Evolutionary conservation across 202 grass and related monocot species (phyloP).

Genomic region (Cymbopogon flexuosus): DNA sequence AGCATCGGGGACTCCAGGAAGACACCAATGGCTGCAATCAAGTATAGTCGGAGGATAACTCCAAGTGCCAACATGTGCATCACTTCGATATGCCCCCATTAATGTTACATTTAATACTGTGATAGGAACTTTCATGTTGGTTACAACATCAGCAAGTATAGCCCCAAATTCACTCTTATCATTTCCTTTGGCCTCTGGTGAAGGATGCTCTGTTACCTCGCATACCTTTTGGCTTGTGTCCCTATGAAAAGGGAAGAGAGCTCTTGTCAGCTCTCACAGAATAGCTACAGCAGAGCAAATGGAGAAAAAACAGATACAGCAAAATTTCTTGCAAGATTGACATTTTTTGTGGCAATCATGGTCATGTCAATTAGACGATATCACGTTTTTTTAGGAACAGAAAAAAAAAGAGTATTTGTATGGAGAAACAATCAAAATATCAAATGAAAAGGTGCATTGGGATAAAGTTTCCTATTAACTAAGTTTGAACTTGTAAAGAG

Average conservation of each 20-base stretch:
- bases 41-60: constrained; percentile 81
- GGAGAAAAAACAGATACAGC: neutral
- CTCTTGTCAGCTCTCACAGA: constrained; percentile 28
- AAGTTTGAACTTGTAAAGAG: neutral
- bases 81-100: constrained; percentile 79
- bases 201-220: constrained; percentile 70
- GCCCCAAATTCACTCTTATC: constrained; percentile 73
- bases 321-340: neutral
- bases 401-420: neutral
- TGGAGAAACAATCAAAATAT: neutral
- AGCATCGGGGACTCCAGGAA: constrained; percentile 87
- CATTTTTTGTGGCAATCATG: neutral
- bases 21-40: constrained; percentile 98
- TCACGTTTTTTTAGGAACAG: neutral
- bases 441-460: no score
- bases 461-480: no score
- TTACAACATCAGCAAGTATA: constrained; percentile 61
- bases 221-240: constrained; percentile 64
- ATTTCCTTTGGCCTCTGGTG: constrained; percentile 55
- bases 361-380: neutral
- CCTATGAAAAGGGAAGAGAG: constrained; percentile 24
- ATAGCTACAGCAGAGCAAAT: neutral
- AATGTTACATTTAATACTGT: constrained; percentile 76
- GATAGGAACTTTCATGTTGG: constrained; percentile 49
- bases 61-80: constrained; percentile 86